Evolutionary conservation across 805 yeast species (phyloP).

Genomic region (Starmerella floricola): DNA sequence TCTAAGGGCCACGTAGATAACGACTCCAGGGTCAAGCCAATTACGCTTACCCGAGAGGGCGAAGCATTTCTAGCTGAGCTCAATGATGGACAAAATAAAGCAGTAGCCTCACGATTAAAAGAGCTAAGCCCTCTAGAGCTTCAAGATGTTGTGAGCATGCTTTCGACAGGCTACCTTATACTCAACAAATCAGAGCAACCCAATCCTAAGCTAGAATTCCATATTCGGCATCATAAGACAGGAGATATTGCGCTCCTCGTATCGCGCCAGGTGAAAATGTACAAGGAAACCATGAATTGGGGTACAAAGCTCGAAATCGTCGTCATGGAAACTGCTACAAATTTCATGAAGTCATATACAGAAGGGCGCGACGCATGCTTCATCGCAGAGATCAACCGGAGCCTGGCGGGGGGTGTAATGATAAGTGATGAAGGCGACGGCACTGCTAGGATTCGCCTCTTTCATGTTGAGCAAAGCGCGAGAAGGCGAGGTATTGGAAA

Average conservation of each 20-base stretch:
- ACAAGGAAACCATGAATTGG: conserved; percentile 1
- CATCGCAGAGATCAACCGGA: conserved; percentile 4
- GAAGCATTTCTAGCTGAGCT: neutral
- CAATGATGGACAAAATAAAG: neutral
- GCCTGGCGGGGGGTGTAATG: conserved; percentile 4
- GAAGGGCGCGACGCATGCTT: conserved; percentile 2
- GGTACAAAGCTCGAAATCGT: neutral
- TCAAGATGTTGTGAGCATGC: neutral
- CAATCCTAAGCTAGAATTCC: neutral
- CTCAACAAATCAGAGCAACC: neutral
- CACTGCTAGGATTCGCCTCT: neutral
- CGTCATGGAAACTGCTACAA: neutral
- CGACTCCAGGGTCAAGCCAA: neutral
- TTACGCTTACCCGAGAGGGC: neutral
- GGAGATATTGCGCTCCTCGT: conserved; percentile 3
- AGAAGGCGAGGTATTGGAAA: conserved; percentile 5
- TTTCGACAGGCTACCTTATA: neutral
- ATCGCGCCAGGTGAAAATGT: conserved; percentile 5
- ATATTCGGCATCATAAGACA: neutral
- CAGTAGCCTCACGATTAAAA: neutral
- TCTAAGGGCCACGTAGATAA: neutral
- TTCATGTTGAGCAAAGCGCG: conserved; percentile 8
- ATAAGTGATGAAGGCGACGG: conserved; percentile 1
- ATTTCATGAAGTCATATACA: neutral
- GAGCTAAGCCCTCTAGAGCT: neutral